Base-by-base conservation (phyloP, 2,329 filamentous ascomycete genomes). In the Trichoderma breve region DNA sequence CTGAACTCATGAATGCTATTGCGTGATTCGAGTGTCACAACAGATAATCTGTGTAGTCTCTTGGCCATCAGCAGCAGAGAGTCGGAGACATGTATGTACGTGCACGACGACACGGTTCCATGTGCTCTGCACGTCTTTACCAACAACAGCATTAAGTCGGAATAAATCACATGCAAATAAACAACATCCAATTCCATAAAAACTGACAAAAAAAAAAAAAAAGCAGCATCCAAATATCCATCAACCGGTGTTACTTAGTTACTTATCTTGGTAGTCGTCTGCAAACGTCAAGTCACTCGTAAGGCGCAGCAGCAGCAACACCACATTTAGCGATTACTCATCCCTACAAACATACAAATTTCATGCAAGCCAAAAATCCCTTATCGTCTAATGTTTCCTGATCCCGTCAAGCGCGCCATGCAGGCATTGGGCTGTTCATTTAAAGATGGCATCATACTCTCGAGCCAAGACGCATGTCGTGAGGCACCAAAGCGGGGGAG, bases 401-500 rank as follows among this genome's bases (percentile, higher is more conserved):
- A 28, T 63, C 21, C 14, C 15, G 32, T 63, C 34, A 63, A 63
- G 24, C 11, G 24, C 34, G 15, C 24, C 24, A 26, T 63, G 60
- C 34, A 43, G 21, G 21, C 6, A 11, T 43, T 15, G 39, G 60
- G 34, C 36, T 43, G 24, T 43, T 43, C 34, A 7, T 43, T 47
- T 28, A 28, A 15, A 14, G 39, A 63, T 63, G 34, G 36, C 60
- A 63, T 62, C 60, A 63, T 63, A 53, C n/a, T 60, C 26, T 51
- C 18, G 43, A 51, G 43, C 12, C 12, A 36, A 11, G 32, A 24
- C 36, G 21, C 34, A 43, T 26, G 36, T 47, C 43, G 34, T 36
- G 60, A 63, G 60, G 36, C 36, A n/a, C 15, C 34, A 30, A 43
- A 28, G 60, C 60, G 60, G 60, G 60, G 60, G 60, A 63, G 60